Evolutionary conservation across 1,284 basidiomycete genomes (phyloP).

Genomic region (Sporisorium reilianum): DNA sequence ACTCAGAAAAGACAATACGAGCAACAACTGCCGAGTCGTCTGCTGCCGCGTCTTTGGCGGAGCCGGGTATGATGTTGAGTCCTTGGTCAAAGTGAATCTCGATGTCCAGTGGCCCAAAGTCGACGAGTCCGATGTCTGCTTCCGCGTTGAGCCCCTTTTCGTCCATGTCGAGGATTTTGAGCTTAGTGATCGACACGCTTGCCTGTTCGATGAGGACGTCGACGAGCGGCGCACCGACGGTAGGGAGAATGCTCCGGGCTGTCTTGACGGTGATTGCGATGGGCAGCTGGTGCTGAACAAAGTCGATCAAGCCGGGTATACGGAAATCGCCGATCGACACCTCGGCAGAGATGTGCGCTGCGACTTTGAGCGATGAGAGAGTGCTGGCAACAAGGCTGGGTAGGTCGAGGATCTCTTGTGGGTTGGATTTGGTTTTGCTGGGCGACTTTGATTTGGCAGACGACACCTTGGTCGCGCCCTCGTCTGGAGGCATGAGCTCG

Average conservation of each 20-base stretch:
- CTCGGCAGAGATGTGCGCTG: conserved; percentile 45
- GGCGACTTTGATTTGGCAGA: conserved; percentile 4
- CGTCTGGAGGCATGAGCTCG: conserved; percentile 33
- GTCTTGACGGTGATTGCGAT: conserved; percentile 59
- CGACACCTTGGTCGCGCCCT: conserved; percentile 1
- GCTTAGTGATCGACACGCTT: conserved; percentile 36
- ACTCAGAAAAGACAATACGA: conserved; percentile 36
- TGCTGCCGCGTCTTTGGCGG: conserved; percentile 7
- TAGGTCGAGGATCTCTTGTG: conserved; percentile 32
- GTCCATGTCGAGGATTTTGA: conserved; percentile 54
- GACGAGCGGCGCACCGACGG: conserved; percentile 54
- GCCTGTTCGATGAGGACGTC: conserved; percentile 54
- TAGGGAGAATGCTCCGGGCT: conserved; percentile 49
- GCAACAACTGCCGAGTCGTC: conserved; percentile 27
- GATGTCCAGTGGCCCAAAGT: conserved; percentile 58
- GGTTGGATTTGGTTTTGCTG: background rate
- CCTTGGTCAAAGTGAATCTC: conserved; percentile 47
- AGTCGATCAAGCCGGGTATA: conserved; percentile 51
- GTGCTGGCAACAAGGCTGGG: conserved; percentile 45
- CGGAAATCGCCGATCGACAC: conserved; percentile 51
- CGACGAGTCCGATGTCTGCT: conserved; percentile 46
- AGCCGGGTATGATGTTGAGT: conserved; percentile 22
- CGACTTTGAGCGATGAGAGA: conserved; percentile 49
- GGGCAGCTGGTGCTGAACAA: conserved; percentile 55
- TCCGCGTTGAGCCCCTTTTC: conserved; percentile 54